phyloP scores from a whole-genome alignment of 768 basidiomycete genomes.

The Baorangia bicolor region DNA sequence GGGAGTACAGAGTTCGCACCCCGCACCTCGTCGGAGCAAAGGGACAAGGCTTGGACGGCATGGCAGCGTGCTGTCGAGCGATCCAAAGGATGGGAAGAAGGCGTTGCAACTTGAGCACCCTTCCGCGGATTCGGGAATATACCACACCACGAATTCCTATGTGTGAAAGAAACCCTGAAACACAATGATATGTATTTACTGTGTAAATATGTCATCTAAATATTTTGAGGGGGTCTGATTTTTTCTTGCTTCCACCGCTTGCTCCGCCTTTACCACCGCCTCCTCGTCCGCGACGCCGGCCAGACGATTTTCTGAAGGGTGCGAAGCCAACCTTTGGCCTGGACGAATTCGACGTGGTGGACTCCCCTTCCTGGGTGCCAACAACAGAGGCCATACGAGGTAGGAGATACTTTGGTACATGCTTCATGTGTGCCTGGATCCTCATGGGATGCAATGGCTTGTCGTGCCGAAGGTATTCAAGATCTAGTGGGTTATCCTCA shows the following conservation, averaged over 20 bases:
- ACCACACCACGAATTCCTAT: not conserved
- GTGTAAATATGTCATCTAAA: conserved; percentile 45
- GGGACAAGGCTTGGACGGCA: conserved; percentile 65
- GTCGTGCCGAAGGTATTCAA: conserved; percentile 92
- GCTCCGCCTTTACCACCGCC: conserved; percentile 41
- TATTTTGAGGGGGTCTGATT: conserved; percentile 80
- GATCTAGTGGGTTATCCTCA: conserved; percentile 92
- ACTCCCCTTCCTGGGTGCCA: conserved; percentile 34
- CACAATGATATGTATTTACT: not conserved
- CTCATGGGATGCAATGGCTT: conserved; percentile 89
- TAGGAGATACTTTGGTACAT: conserved; percentile 89
- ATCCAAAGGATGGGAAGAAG: conserved; percentile 78
- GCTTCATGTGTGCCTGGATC: conserved; percentile 92
- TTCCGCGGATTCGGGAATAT: not conserved
- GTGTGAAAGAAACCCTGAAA: not conserved
- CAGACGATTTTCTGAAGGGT: conserved; percentile 64
- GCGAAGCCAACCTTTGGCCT: conserved; percentile 54
- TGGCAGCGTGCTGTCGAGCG: conserved; percentile 92
- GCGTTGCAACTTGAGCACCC: conserved; percentile 30
- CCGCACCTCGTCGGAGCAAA: conserved; percentile 45
- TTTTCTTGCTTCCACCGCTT: conserved; percentile 53
- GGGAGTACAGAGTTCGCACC: conserved; percentile 75
- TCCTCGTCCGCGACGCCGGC: conserved; percentile 52
- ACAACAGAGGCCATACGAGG: conserved; percentile 63
- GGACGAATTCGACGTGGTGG: conserved; percentile 6